These are phyloP conservation scores for Hanseniaspora hatyaiensis DNA, from an alignment of 805 yeast genomes.

Conservation along the genomic window DNA sequence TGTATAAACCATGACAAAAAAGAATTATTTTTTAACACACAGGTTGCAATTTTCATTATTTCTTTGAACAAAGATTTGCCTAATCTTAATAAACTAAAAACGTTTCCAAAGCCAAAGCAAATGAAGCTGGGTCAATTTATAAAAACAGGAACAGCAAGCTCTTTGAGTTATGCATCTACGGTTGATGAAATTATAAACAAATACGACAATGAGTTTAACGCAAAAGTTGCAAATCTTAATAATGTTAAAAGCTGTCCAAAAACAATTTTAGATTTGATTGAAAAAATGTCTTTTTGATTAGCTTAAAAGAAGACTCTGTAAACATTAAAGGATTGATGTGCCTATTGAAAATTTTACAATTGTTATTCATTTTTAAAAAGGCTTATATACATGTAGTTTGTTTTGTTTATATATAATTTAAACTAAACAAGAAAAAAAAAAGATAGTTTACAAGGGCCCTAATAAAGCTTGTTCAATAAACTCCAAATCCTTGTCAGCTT, in stretches of 20 bases:
- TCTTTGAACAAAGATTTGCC: constrained; percentile 8
- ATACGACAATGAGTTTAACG: background rate
- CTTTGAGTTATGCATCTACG: background rate
- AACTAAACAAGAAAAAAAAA: too few species aligned
- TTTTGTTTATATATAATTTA: too few species aligned
- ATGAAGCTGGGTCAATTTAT: constrained; percentile 1
- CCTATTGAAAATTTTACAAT: background rate
- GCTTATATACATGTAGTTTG: too few species aligned
- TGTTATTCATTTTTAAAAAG: too few species aligned
- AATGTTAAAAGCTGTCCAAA: background rate
- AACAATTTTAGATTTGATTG: background rate
- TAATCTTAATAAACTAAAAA: background rate
- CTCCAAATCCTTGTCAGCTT: background rate
- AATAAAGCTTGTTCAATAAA: background rate
- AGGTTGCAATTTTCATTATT: constrained; percentile 1
- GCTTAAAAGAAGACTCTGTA: background rate
- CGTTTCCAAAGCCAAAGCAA: constrained; percentile 5
- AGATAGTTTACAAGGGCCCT: background rate
- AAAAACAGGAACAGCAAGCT: background rate
- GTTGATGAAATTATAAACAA: background rate
- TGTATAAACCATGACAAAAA: background rate
- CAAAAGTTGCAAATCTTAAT: background rate
- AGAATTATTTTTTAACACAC: background rate
- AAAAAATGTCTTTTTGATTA: background rate
- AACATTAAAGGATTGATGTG: background rate